Base-by-base conservation (phyloP, 2,329 filamentous ascomycete genomes). In the Aspergillus sp. region DNA sequence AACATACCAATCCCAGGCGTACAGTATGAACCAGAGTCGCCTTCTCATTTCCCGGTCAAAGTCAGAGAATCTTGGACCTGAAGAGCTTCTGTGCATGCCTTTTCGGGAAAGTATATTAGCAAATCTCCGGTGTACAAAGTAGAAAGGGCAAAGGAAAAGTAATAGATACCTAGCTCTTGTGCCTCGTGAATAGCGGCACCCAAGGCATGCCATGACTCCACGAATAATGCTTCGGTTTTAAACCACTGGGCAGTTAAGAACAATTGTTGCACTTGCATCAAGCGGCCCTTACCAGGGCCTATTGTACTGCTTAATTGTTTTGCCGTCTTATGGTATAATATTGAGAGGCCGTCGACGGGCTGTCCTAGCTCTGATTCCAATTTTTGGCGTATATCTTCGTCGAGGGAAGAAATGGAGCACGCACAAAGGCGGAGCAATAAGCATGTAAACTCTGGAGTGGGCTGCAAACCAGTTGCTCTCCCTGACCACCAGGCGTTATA, bases 131-230 rank as follows among this genome's bases (percentile, higher is more conserved):
- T 31, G 12, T 19, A n/a, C 43, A 21, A 12, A n/a, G 33, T 19
- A 3, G 7, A 9, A 8, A 6, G n/a, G 14, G 14, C 17, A n/a
- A 27, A 7, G 31, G 25, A 23, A n/a, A 27, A 21, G 2, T 3
- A 8, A 7, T 3, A 17, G 6, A 76, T 70, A 77, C 78, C 79
- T 47, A 80, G 68, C 60, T 82, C 80, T 62, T 81, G 79, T 0
- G 79, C 80, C 44, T 79, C 77, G 6, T 76, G 77, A 31, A 82
- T 77, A 3, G 76, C 74, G 52, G 68, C 68, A 17, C 74, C 70
- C 8, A 82, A 61, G 3, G 75, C 66, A 69, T 82, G 79, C 80
- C 80, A 82, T 0, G 80, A 74, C 31, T 81, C 78, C 1, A 79
- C 74, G 62, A 81, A 81, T 19, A 73, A 71, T 14, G 75, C 76